These are phyloP conservation scores for Monosporascus sp. DNA, from an alignment of 2,329 filamentous ascomycete genomes.

Conservation along the genomic window DNA sequence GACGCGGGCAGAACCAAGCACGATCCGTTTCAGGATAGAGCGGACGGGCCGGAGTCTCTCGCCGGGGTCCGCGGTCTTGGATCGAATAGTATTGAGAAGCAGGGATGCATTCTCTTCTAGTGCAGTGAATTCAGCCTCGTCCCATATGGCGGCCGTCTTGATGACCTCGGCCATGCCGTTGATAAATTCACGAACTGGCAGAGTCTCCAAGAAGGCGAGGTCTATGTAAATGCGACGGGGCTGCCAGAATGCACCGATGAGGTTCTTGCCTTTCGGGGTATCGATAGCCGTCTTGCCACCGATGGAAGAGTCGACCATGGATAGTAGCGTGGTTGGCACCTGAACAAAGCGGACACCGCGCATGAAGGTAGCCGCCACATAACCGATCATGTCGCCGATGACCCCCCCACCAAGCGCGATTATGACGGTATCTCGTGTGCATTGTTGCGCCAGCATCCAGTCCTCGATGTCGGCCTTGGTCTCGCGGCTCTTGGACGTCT, in stretches of 20 bases:
- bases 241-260: conserved; percentile 96
- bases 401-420: conserved; percentile 94
- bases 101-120: conserved; percentile 75
- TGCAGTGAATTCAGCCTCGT: conserved; percentile 77
- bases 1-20: conserved; percentile 83
- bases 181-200: conserved; percentile 88
- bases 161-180: conserved; percentile 99
- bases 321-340: conserved; percentile 87
- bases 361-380: conserved; percentile 98
- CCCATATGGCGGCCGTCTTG: conserved; percentile 96
- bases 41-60: conserved; percentile 66
- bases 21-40: conserved; percentile 68
- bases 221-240: conserved; percentile 93
- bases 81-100: conserved; percentile 69
- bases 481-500: conserved; percentile 86
- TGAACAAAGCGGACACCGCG: conserved; percentile 93
- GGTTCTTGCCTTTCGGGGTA: conserved; percentile 90
- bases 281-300: conserved; percentile 98
- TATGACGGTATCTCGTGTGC: conserved; percentile 89
- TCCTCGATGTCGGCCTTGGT: conserved; percentile 96
- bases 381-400: conserved; percentile 97
- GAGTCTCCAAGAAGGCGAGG: conserved; percentile 80
- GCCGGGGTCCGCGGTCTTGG: conserved; percentile 45
- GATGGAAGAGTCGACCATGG: conserved; percentile 98
- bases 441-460: conserved; percentile 90